Evolutionary conservation across 495 filamentous ascomycete genomes (phyloP).

Genomic region (Xylaria flabelliformis): DNA sequence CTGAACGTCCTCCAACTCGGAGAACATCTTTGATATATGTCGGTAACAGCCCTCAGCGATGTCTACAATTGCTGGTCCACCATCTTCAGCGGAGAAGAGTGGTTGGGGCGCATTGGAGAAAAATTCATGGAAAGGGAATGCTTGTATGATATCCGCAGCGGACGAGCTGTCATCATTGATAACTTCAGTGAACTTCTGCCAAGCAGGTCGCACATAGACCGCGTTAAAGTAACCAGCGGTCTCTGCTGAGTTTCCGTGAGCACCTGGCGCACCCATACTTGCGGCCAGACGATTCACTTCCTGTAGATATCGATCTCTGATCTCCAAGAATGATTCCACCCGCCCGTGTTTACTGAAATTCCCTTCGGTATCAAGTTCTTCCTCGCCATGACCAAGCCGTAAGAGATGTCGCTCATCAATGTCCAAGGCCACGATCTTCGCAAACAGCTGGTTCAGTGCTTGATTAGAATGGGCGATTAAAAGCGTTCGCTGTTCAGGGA

Average conservation of each 20-base stretch:
- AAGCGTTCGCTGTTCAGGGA: constrained; percentile 87
- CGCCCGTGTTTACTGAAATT: constrained; percentile 95
- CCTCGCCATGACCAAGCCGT: constrained; percentile 91
- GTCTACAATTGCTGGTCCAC: constrained; percentile 74
- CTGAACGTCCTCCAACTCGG: constrained; percentile 88
- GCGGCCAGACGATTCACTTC: constrained; percentile 88
- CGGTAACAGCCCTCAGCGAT: constrained; percentile 85
- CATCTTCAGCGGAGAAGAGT: constrained; percentile 69
- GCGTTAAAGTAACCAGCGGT: constrained; percentile 95
- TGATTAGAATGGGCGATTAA: constrained; percentile 98
- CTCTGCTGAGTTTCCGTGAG: constrained; percentile 93
- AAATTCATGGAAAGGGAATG: constrained; percentile 89
- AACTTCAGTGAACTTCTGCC: constrained; percentile 80
- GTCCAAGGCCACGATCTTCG: constrained; percentile 92
- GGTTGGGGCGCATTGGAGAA: constrained; percentile 89
- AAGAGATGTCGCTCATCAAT: constrained; percentile 96
- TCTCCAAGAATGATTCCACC: constrained; percentile 95
- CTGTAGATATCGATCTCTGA: constrained; percentile 74
- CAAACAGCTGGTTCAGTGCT: constrained; percentile 97
- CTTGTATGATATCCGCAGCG: constrained; percentile 66
- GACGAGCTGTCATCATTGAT: constrained; percentile 57
- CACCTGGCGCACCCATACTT: constrained; percentile 83
- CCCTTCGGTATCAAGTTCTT: constrained; percentile 84
- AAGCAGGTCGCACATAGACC: constrained; percentile 87
- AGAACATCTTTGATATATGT: constrained; percentile 90